Evolutionary conservation across 441 rosid species (phyloP), one percentile per base, ranked within the genome.

Genomic region (Brassica balearica): DNA sequence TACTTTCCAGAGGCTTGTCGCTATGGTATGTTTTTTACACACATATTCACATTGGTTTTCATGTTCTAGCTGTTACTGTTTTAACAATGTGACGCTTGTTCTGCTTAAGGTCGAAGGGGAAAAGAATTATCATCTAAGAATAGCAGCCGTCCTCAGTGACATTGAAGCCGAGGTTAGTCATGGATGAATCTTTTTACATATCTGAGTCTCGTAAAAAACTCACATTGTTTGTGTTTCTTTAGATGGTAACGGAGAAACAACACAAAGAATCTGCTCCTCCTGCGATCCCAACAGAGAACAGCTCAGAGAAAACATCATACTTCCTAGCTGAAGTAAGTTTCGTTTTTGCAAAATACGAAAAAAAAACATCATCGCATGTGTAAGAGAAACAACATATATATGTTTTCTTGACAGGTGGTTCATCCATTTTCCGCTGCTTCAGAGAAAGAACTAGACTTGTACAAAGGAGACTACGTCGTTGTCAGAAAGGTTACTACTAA

Each of bases 241-340:
- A 95, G 99, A 91, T 95, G 93, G 95, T 90, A 15, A 90, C 90
- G 3, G 98, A 95, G 86, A 95, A 95, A 82, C 99, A 95, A 80
- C 90, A 75, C 73, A 95, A 89, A 83, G 98, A 95, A 77, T 88
- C 98, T 80, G 98, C 95, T 69, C 97, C 97, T 80, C 98, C 98
- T 41, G 84, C 88, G 70, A 79, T 88, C 78, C 89, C 83, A 60
- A 75, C 86, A 61, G 93, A 85, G 69, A 88, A 83, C 46, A 76
- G 84, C 84, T 83, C 89, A 32, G 95, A 85, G 74, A 95, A 93
- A 81, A 88, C 90, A 25, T 73, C 84, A 10, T 95, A 90, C 85
- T 89, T 87, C 83, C 80, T 95, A 83, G 97, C 97, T 72, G 97
- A 95, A 48, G 99, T 91, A 84, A 87, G 98, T 85, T 82, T 11